Percentiles rank a stretch among this genome's conserved stretches.
phyloP scores from a whole-genome alignment of 352 stramenopile species.

The Aphanomyces cochlioides region DNA sequence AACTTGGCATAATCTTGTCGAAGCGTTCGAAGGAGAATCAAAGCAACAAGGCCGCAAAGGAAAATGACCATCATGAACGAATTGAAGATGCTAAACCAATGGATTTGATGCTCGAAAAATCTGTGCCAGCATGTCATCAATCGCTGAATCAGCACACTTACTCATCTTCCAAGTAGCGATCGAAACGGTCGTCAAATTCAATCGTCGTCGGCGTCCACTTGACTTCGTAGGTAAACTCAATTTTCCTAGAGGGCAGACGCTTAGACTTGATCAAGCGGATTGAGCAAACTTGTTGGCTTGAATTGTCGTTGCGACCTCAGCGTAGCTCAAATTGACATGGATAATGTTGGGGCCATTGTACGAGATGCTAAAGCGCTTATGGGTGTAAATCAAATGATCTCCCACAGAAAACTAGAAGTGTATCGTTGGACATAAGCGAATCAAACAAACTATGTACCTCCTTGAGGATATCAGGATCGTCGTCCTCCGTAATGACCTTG shows the following conservation, averaged over 20 bases:
- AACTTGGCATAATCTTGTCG: constrained; percentile 93
- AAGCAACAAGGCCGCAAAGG: constrained; percentile 88
- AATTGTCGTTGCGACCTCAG: constrained; percentile 83
- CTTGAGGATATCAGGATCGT: constrained; percentile 80
- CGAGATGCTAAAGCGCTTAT: constrained; percentile 94
- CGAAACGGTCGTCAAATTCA: constrained; percentile 94
- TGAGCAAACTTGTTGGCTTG: constrained; percentile 66
- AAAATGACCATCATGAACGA: constrained; percentile 98
- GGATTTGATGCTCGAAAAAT: constrained; percentile 99
- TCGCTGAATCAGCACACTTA: constrained; percentile 31
- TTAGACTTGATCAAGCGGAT: neutral
- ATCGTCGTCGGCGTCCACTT: constrained; percentile 89
- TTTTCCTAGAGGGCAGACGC: constrained; percentile 36
- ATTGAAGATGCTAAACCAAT: constrained; percentile 98
- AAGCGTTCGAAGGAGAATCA: constrained; percentile 93
- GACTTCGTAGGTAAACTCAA: constrained; percentile 95
- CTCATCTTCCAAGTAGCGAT: constrained; percentile 97
- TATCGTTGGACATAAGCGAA: neutral
- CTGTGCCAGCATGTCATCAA: constrained; percentile 28
- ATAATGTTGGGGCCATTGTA: constrained; percentile 98
- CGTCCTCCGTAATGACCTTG: constrained; percentile 90
- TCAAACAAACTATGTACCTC: constrained; percentile 35
- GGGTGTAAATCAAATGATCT: constrained; percentile 92
- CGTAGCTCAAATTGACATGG: constrained; percentile 96
- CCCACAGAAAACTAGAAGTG: constrained; percentile 56